Percentiles rank a stretch among this genome's conserved stretches.
Conservation (phyloP, 805 yeast species). For the Kazachstania kunashirensis region DNA sequence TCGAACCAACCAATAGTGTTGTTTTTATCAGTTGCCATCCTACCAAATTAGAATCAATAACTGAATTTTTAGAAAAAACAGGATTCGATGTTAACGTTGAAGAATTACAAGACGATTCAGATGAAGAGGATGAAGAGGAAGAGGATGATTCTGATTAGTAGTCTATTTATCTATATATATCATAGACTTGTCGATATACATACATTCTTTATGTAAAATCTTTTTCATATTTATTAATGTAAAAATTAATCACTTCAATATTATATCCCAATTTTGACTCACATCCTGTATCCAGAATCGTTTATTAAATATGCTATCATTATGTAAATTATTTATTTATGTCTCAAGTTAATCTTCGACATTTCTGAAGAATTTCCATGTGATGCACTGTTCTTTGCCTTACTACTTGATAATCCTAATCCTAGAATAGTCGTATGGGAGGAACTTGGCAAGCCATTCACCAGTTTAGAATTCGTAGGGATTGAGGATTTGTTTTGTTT, state of each 20-base stretch:
- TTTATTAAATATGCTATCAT: too few species aligned
- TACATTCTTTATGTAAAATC: too few species aligned
- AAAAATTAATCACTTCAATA: too few species aligned
- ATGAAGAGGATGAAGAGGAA: slow-evolving; percentile 23
- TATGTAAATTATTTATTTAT: slow-evolving; percentile 5
- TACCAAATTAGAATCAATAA: slow-evolving; percentile 40
- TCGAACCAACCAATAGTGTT: slow-evolving; percentile 44
- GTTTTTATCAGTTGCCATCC: slow-evolving; percentile 72
- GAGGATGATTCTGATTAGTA: slow-evolving; percentile 6
- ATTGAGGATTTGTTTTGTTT: slow-evolving; percentile 17
- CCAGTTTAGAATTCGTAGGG: slow-evolving; percentile 24
- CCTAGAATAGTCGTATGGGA: slow-evolving; percentile 9
- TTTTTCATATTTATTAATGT: too few species aligned
- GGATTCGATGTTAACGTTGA: slow-evolving; percentile 60
- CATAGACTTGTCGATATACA: too few species aligned
- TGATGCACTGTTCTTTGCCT: not conserved
- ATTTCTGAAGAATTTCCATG: not conserved
- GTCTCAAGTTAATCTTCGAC: slow-evolving; percentile 7
- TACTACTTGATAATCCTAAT: slow-evolving; percentile 8
- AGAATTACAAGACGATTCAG: slow-evolving; percentile 36
- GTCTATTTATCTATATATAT: too few species aligned
- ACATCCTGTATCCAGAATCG: too few species aligned
- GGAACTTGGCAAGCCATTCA: slow-evolving; percentile 30
- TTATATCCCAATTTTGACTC: too few species aligned
- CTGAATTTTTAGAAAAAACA: slow-evolving; percentile 35